Base-by-base conservation (phyloP, 495 filamentous ascomycete genomes). In the Jackrogersella minutella region DNA sequence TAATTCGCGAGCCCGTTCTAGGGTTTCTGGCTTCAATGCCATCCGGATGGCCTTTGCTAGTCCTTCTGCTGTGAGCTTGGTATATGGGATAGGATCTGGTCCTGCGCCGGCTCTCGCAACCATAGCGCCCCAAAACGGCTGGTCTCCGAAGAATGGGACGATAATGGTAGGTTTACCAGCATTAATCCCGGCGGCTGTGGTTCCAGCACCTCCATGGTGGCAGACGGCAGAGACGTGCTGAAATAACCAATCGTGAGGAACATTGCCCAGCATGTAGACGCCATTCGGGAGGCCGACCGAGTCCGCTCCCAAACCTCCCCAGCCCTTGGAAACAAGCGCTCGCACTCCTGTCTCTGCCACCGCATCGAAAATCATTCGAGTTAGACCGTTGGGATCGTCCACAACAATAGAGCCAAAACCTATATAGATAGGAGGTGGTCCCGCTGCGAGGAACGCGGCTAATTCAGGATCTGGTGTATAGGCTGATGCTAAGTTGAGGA, bases 171-270 rank as follows among this genome's bases (percentile, higher is more conserved):
- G 91, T 33, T 84, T 83, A 1, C 88, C 90, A 0, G 82, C 75
- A 2, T 86, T 80, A 44, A 95, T 86, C 3, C 91, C 91, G 2
- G 86, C 87, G 2, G 91, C 91, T 8, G 89, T 93, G 8, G 91
- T 94, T 24, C 91, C 91, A 5, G 91, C 91, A 28, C 91, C 91
- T 31, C 91, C 91, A 62, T 93, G 91, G 57, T 96, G 91, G 10
- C 92, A 87, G 1, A 96, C 91, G 46, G 82, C 85, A 0, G 90
- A 87, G 0, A 96, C 91, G 16, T 82, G 86, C 46, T 86, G 75
- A 70, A 96, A 96, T 0, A 96, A 78, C 91, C 91, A 93, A 69
- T 94, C 91, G 60, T 95, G 91, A 3, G 91, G 91, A 47, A 85
- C 83, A 65, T 92, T 91, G 4, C 88, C 91, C 6, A 93, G 82